Conservation (phyloP, 768 basidiomycete species). For the Termitomyces heimii region DNA sequence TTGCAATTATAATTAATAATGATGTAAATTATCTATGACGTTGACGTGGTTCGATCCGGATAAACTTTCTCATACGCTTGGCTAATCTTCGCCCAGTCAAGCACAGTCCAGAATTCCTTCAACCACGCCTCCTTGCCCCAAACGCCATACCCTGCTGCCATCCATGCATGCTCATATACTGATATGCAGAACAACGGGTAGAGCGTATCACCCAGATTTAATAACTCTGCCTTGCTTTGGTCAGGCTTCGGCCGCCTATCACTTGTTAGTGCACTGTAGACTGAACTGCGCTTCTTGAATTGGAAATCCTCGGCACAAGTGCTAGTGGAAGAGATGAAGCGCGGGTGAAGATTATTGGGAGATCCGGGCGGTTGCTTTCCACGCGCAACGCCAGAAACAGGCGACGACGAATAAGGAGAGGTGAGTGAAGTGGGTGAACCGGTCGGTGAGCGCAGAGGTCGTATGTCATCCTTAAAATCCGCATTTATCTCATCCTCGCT, state of each 20-base stretch:
- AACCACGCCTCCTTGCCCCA: conserved; percentile 91
- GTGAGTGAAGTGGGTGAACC: conserved; percentile 13
- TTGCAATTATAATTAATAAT: not conserved
- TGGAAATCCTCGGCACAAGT: conserved; percentile 1
- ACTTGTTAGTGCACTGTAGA: not conserved
- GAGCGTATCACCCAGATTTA: conserved; percentile 47
- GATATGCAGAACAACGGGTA: conserved; percentile 76
- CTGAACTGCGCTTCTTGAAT: not conserved
- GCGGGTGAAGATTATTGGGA: conserved; percentile 23
- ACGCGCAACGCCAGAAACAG: conserved; percentile 36
- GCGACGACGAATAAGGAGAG: conserved; percentile 29
- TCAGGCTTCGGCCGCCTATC: not conserved
- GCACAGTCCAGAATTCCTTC: conserved; percentile 74
- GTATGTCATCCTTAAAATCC: not conserved
- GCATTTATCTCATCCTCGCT: not conserved
- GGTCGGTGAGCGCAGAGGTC: conserved; percentile 12
- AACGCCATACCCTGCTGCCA: conserved; percentile 77
- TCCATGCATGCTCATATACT: conserved; percentile 84
- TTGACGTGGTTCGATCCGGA: not conserved
- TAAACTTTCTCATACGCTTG: conserved; percentile 19
- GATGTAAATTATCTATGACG: not conserved
- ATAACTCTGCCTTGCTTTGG: conserved; percentile 15
- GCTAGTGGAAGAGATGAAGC: conserved; percentile 17
- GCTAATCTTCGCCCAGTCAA: conserved; percentile 71
- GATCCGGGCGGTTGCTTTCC: conserved; percentile 20